Evolutionary conservation across 2,329 filamentous ascomycete species (phyloP).

Genomic region (Penicillium sp.): DNA sequence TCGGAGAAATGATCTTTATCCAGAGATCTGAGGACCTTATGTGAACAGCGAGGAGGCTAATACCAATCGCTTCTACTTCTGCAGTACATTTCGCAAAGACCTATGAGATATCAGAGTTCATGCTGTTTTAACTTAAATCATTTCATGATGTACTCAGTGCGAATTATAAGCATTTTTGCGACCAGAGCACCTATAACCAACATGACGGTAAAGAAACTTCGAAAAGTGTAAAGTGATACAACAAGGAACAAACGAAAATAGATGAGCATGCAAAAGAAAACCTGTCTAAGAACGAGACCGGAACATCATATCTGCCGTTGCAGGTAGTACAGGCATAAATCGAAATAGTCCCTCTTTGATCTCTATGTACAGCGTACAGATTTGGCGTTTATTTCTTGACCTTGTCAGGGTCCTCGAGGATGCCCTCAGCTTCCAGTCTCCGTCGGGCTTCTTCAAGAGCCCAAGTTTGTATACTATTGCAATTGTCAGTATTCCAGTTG

Average conservation of each 20-base stretch:
- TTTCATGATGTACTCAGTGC: not conserved
- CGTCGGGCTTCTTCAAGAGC: conserved; percentile 93
- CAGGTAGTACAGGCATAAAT: conserved; percentile 29
- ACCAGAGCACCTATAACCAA: conserved; percentile 17
- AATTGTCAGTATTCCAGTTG: conserved; percentile 17
- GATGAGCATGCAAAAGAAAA: conserved; percentile 29
- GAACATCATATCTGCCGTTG: conserved; percentile 29
- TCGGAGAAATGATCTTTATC: conserved; percentile 53
- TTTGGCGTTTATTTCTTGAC: conserved; percentile 47
- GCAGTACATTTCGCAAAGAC: not conserved
- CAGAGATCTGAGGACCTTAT: conserved; percentile 30
- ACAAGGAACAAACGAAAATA: conserved; percentile 24
- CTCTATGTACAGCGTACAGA: conserved; percentile 43
- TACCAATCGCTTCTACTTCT: not conserved
- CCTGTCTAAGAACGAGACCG: conserved; percentile 34
- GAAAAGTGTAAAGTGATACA: conserved; percentile 21
- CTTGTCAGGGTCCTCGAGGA: conserved; percentile 72
- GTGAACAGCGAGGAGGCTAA: not conserved
- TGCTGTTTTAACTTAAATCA: not conserved
- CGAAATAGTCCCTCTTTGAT: conserved; percentile 30
- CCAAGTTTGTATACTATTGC: conserved; percentile 92
- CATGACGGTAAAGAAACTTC: conserved; percentile 18
- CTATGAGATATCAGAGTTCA: not conserved
- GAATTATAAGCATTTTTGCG: conserved; percentile 12
- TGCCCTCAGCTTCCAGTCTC: conserved; percentile 92